Conservation (phyloP, 2,329 filamentous ascomycete species). For the Fusarium sp. region DNA sequence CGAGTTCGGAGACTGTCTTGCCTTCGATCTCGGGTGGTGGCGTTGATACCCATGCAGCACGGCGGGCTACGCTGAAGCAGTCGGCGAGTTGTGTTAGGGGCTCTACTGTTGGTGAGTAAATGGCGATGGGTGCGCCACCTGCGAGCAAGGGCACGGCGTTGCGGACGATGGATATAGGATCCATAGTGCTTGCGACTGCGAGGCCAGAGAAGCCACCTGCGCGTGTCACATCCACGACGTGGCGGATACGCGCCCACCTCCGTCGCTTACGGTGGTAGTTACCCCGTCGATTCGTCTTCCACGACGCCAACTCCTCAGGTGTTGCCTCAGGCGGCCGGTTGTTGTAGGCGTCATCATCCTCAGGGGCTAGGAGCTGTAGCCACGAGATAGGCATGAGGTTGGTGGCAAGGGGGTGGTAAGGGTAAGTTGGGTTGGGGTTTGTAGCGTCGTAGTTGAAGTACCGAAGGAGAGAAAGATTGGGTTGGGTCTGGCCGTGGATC, state of each 20-base stretch:
- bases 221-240: conserved; percentile 79
- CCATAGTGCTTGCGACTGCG: conserved; percentile 84
- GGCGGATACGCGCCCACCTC: conserved; percentile 78
- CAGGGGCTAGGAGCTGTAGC: conserved; percentile 87
- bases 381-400: conserved; percentile 88
- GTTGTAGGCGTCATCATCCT: conserved; percentile 78
- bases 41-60: conserved; percentile 76
- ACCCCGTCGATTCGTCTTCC: conserved; percentile 85
- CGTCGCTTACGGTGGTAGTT: conserved; percentile 90
- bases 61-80: conserved; percentile 82
- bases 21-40: conserved; percentile 59
- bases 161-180: conserved; percentile 79
- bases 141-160: conserved; percentile 82
- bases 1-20: conserved; percentile 60
- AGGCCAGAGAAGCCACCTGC: conserved; percentile 85
- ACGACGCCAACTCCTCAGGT: conserved; percentile 69
- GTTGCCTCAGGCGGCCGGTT: conserved; percentile 70
- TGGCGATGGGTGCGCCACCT: conserved; percentile 84
- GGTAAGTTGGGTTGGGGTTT: conserved; percentile 65
- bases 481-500: conserved; percentile 83
- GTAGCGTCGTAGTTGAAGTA: conserved; percentile 88
- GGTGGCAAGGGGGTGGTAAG: conserved; percentile 81
- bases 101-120: conserved; percentile 86
- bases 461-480: conserved; percentile 86
- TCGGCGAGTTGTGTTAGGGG: conserved; percentile 82